Conservation (phyloP, 2,329 filamentous ascomycete species). For the Nigrograna mackinnonii region DNA sequence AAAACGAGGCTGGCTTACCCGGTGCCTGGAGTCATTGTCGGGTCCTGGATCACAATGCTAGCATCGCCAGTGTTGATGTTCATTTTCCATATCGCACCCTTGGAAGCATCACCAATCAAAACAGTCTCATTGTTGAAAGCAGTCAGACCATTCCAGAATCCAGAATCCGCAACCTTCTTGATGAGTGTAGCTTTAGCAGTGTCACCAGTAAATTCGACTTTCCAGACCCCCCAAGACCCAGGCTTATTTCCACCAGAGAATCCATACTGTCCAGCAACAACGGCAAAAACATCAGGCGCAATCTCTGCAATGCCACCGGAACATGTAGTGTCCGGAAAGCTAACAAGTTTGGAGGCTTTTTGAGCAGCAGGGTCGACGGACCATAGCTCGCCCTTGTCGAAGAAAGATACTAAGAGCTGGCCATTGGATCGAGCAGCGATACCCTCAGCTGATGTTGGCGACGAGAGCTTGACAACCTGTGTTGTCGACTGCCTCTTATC, state of each 20-base stretch:
- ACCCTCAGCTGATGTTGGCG: conserved; percentile 12
- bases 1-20: conserved; percentile 4
- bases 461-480: conserved; percentile 9
- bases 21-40: conserved; percentile 12
- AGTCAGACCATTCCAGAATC: conserved; percentile 18
- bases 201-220: conserved; percentile 18
- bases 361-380: conserved; percentile 16
- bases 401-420: conserved; percentile 18
- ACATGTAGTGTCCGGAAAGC: conserved; percentile 16
- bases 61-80: conserved; percentile 18
- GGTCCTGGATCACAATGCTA: conserved; percentile 18
- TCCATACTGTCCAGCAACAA: conserved; percentile 17
- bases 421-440: conserved; percentile 21
- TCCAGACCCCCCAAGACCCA: conserved; percentile 20
- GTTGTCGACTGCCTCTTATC: conserved; percentile 5
- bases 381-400: conserved; percentile 20
- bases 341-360: conserved; percentile 13
- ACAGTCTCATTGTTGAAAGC: conserved; percentile 19
- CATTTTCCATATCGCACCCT: conserved; percentile 19
- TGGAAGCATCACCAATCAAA: conserved; percentile 19
- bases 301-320: conserved; percentile 19
- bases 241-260: conserved; percentile 12
- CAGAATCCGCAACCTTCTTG: conserved; percentile 18
- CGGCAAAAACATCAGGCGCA: conserved; percentile 21
- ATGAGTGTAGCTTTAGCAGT: conserved; percentile 13